Percentiles rank a stretch among this genome's conserved stretches.
These are phyloP conservation scores for Pistacia vera DNA, from an alignment of 345 rosid genomes.

Conservation along the genomic window DNA sequence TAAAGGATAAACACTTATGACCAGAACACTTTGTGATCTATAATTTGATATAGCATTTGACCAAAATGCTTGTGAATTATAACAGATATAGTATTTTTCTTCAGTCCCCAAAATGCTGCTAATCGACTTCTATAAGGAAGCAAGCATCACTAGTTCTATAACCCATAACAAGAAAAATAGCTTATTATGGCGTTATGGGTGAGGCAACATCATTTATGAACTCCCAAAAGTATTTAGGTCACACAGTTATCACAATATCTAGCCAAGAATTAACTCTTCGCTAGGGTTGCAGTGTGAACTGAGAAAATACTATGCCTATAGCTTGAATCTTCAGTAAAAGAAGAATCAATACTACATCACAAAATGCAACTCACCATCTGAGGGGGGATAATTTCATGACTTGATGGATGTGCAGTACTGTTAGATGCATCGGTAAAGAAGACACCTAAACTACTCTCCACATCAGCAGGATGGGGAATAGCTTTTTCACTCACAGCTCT, in stretches of 20 bases:
- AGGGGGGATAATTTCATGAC: constrained; percentile 27
- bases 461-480: constrained; percentile 15
- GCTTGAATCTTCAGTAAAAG: background rate
- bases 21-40: background rate
- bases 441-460: constrained; percentile 25
- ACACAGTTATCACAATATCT: background rate
- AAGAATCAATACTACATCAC: background rate
- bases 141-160: background rate
- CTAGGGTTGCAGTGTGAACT: background rate
- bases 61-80: background rate
- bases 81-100: background rate
- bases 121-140: background rate
- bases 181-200: background rate
- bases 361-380: constrained; percentile 31
- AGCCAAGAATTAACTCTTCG: background rate
- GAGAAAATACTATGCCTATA: background rate
- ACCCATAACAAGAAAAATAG: background rate
- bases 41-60: no score
- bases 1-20: background rate
- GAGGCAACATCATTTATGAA: background rate
- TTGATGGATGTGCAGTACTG: constrained; percentile 29
- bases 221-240: background rate
- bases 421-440: constrained; percentile 26
- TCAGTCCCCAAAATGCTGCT: background rate
- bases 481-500: constrained; percentile 26